Conservation (phyloP, 2,329 filamentous ascomycete genomes). For the Ophiostoma novo-ulmi region DNA sequence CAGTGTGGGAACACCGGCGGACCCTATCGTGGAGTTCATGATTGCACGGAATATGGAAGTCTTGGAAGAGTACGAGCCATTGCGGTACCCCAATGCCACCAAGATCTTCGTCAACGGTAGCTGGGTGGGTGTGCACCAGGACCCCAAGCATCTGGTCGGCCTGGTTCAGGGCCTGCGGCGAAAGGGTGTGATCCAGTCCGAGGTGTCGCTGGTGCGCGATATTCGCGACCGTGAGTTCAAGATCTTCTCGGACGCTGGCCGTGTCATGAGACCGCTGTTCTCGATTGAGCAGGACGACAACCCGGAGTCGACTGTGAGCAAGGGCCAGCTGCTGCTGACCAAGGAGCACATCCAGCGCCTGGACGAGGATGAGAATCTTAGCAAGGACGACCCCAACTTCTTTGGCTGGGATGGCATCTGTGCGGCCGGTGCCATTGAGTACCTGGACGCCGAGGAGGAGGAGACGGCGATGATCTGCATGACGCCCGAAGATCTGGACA, state of each 20-base stretch:
- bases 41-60: constrained; percentile 93
- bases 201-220: constrained; percentile 91
- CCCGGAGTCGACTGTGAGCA: constrained; percentile 50
- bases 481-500: constrained; percentile 91
- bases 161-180: constrained; percentile 73
- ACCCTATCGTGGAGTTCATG: constrained; percentile 93
- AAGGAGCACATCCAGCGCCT: constrained; percentile 75
- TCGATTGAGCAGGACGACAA: constrained; percentile 87
- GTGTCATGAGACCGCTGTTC: constrained; percentile 88
- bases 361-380: constrained; percentile 58
- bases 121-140: constrained; percentile 93
- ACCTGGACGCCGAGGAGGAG: constrained; percentile 95
- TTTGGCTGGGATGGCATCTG: constrained; percentile 89
- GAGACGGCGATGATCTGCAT: constrained; percentile 99
- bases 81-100: constrained; percentile 82
- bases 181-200: constrained; percentile 77
- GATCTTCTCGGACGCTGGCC: constrained; percentile 93
- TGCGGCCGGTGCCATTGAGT: constrained; percentile 81
- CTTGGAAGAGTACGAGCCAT: constrained; percentile 86
- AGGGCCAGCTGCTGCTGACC: constrained; percentile 73
- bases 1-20: constrained; percentile 85
- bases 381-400: constrained; percentile 54
- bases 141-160: constrained; percentile 77
- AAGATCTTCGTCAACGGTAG: constrained; percentile 98
- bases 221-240: constrained; percentile 98